Percentiles rank a stretch among this genome's conserved stretches.
Conservation (phyloP, 352 stramenopile species). For the Phytopythium aichiense region DNA sequence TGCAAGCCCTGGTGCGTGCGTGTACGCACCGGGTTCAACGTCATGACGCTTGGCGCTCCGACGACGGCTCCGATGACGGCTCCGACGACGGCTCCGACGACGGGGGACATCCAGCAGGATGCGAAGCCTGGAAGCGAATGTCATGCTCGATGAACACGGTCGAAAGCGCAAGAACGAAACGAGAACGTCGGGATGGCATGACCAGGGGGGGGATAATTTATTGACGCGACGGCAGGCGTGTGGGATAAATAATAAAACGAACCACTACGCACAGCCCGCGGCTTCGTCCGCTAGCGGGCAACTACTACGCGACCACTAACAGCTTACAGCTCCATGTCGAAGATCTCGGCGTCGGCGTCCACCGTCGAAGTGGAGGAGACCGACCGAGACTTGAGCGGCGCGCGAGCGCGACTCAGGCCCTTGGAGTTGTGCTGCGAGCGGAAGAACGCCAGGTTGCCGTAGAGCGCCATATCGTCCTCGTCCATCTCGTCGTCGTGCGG, state of each 20-base stretch:
- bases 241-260: conserved; percentile 1
- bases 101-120: not conserved
- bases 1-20: too few relatives aligned
- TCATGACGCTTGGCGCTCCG: too few relatives aligned
- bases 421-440: conserved; percentile 39
- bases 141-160: not conserved
- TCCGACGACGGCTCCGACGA: not conserved
- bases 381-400: not conserved
- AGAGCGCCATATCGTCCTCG: conserved; percentile 60
- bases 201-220: conserved; percentile 3
- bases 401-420: conserved; percentile 1
- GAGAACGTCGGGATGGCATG: not conserved
- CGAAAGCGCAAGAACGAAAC: not conserved
- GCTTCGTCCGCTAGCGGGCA: not conserved
- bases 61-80: too few relatives aligned
- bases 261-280: not conserved
- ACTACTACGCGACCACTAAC: not conserved
- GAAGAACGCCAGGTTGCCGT: conserved; percentile 67
- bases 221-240: not conserved
- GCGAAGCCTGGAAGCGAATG: not conserved
- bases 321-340: conserved; percentile 59
- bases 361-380: conserved; percentile 10
- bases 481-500: conserved; percentile 31
- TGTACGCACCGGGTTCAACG: too few relatives aligned
- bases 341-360: conserved; percentile 46